Base-by-base conservation (phyloP, 1,284 basidiomycete species). In the Cutaneotrichosporon sp. region DNA sequence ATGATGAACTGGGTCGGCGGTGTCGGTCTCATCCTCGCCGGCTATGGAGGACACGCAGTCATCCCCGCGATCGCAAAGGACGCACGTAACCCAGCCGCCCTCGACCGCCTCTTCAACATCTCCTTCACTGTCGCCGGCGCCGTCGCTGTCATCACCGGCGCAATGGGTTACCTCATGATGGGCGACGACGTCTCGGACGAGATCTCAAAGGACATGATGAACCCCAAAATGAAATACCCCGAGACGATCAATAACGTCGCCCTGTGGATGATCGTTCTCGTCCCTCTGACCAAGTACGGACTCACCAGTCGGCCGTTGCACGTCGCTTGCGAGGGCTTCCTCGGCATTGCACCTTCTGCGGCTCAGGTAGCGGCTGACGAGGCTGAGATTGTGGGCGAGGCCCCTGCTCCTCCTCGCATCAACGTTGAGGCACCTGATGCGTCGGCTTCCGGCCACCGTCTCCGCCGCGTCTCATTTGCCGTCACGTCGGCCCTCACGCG, bases 1-100 rank as follows among this genome's bases (percentile, higher is more conserved):
- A 70, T 80, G 79, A 65, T 85, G 76, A 76, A 87, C 64, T 77
- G 76, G 71, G 65, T 80, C 30, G 69, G 78, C 73, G 68, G 88
- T 66, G 78, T 97, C 5, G 95, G 95, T 2, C 82, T 98, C 63
- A 88, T 97, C 76, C 93, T 98, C 89, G 92, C 92, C 22, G 94
- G 95, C 85, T 96, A 97, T 72, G 89, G 92, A 7, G 93, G 94
- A 1, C 95, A 98, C 77, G 90, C 92, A 13, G 91, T 96, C 46
- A 90, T 97, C 57, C 95, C 95, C 8, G 91, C 90, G 10, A 80
- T 98, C 16, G 92, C 90, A 11, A 85, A 88, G 70, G 95, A 98
- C 78, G 97, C 98, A 94, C 82, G 83, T 59, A 87, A 93, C 71
- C 93, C 93, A 1, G 83, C 84, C 42, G 83, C 89, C 68, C 97